phyloP scores from a whole-genome alignment of 2,329 filamentous ascomycete genomes.

The Onygenales sp. region DNA sequence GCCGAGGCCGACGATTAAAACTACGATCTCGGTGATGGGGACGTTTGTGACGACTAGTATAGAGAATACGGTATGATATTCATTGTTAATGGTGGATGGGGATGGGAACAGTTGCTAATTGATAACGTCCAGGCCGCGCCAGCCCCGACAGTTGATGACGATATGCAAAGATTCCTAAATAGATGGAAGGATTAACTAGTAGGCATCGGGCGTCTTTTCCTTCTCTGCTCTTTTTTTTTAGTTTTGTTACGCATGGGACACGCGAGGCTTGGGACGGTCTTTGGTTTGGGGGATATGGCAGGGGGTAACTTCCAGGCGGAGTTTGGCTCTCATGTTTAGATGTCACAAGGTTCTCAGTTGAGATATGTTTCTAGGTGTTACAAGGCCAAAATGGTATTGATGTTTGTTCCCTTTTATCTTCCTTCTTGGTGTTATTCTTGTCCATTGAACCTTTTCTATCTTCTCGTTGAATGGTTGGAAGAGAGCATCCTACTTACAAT shows the following conservation, averaged over 20 bases:
- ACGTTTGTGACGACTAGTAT: conserved; percentile 42
- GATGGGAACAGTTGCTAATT: background rate
- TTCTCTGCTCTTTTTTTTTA: background rate
- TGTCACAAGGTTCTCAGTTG: too few species aligned
- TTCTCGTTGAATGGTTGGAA: too few species aligned
- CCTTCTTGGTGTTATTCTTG: too few species aligned
- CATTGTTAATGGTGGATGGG: conserved; percentile 5
- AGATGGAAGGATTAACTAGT: conserved; percentile 48
- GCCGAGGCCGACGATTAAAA: conserved; percentile 35
- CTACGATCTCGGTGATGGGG: conserved; percentile 40
- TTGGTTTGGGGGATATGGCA: too few species aligned
- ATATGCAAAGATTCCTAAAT: conserved; percentile 49
- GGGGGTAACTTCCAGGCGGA: too few species aligned
- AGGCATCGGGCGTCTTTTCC: background rate
- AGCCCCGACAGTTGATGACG: conserved; percentile 38
- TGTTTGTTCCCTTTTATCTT: too few species aligned
- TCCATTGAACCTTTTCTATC: too few species aligned
- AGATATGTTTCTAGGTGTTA: too few species aligned
- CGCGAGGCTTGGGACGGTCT: too few species aligned
- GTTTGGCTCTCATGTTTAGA: too few species aligned
- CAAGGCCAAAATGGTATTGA: too few species aligned
- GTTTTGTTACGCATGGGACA: background rate
- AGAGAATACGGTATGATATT: conserved; percentile 49
- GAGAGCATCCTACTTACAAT: background rate
- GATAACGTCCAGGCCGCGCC: conserved; percentile 39